These are phyloP conservation scores for Penicillium sp. DNA, from an alignment of 2,329 filamentous ascomycete genomes.

Conservation along the genomic window DNA sequence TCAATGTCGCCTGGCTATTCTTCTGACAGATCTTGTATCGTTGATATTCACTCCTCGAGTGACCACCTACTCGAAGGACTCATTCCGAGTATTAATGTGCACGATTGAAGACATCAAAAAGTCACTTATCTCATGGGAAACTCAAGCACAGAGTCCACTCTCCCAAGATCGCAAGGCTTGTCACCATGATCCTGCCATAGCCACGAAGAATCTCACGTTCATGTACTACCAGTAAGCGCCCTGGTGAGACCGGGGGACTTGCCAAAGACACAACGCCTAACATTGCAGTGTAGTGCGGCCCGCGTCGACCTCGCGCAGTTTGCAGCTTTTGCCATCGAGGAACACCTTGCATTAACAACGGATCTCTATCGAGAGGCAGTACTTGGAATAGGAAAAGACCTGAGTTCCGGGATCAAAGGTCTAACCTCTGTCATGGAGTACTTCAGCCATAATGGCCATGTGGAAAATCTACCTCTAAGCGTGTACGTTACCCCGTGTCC, in stretches of 20 bases:
- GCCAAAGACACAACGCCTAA: neutral
- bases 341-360: constrained; percentile 37
- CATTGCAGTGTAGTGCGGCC: constrained; percentile 38
- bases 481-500: constrained; percentile 33
- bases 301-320: constrained; percentile 51
- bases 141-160: neutral
- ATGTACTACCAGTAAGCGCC: constrained; percentile 54
- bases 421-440: constrained; percentile 52
- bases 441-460: constrained; percentile 49
- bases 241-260: neutral
- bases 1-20: constrained; percentile 49
- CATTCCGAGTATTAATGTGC: constrained; percentile 14
- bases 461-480: constrained; percentile 52
- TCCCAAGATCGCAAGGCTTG: neutral
- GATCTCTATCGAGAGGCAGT: constrained; percentile 43
- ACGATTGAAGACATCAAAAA: constrained; percentile 17
- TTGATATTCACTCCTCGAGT: constrained; percentile 44
- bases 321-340: constrained; percentile 48
- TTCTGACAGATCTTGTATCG: constrained; percentile 51
- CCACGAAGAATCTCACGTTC: constrained; percentile 53
- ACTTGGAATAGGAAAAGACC: constrained; percentile 35
- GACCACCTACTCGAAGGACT: constrained; percentile 14
- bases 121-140: constrained; percentile 24
- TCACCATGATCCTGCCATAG: constrained; percentile 46
- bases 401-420: constrained; percentile 49